Conservation (phyloP, 768 basidiomycete species). For the Boletus insuetus region DNA sequence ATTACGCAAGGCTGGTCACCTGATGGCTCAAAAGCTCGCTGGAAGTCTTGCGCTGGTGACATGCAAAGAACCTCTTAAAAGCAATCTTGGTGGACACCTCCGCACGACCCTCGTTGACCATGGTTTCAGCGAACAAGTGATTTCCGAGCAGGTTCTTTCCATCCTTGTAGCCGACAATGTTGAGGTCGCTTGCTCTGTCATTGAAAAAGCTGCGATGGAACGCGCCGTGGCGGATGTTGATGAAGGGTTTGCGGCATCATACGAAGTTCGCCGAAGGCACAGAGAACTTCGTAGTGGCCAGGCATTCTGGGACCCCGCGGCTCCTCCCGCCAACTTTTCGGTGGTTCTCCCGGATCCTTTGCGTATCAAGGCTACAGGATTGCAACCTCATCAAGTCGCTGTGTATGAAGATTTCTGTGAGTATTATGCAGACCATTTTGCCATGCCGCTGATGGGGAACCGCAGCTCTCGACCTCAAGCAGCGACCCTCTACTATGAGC, state of each 20-base stretch:
- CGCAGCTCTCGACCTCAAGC: conserved; percentile 55
- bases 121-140: conserved; percentile 85
- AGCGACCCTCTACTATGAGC: conserved; percentile 48
- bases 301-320: conserved; percentile 87
- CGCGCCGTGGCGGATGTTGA: conserved; percentile 91
- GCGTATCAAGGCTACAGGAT: conserved; percentile 77
- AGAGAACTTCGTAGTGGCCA: conserved; percentile 75
- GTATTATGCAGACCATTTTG: conserved; percentile 11
- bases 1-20: conserved; percentile 85
- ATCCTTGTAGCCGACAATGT: conserved; percentile 90
- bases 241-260: conserved; percentile 79
- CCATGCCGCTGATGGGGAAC: conserved; percentile 12
- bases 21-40: conserved; percentile 97
- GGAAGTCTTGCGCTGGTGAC: conserved; percentile 96
- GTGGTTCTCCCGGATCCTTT: conserved; percentile 82
- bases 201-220: conserved; percentile 98
- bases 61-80: conserved; percentile 94
- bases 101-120: conserved; percentile 81
- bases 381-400: conserved; percentile 75
- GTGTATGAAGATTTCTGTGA: conserved; percentile 96
- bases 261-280: conserved; percentile 81
- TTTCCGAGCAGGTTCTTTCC: conserved; percentile 76
- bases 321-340: conserved; percentile 67
- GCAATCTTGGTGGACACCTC: conserved; percentile 85
- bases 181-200: conserved; percentile 88